phyloP scores from a whole-genome alignment of 1,284 basidiomycete species.

The Sanghuangporus sanghuang region DNA sequence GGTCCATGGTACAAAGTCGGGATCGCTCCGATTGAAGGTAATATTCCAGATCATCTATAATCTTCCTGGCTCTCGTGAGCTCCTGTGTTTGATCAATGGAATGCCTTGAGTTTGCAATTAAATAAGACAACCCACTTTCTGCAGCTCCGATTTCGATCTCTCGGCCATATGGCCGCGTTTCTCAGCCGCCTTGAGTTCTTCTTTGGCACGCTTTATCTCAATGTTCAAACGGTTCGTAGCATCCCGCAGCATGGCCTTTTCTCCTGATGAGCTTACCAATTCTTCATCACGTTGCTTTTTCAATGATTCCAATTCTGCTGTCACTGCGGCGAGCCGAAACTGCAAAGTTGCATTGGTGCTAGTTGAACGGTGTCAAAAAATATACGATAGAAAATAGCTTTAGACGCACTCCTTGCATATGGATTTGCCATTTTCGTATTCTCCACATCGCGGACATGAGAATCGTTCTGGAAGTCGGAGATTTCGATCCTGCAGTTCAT shows the following conservation, averaged over 20 bases:
- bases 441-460: not conserved
- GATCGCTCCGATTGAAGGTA: constrained; percentile 63
- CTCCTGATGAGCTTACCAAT: constrained; percentile 52
- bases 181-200: constrained; percentile 45
- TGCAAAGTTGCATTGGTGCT: constrained; percentile 51
- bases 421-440: not conserved
- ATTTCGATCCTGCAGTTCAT: constrained; percentile 65
- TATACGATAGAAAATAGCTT: not conserved
- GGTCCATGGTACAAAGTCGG: constrained; percentile 52
- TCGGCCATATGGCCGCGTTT: constrained; percentile 47
- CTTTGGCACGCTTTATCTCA: constrained; percentile 52
- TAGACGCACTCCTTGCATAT: not conserved
- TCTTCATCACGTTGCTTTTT: constrained; percentile 66
- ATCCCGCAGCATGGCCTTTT: constrained; percentile 67
- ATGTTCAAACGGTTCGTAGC: constrained; percentile 57
- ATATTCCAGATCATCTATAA: constrained; percentile 62
- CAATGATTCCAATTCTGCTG: constrained; percentile 50
- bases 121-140: constrained; percentile 41
- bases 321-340: constrained; percentile 36
- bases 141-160: constrained; percentile 41
- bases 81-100: constrained; percentile 40
- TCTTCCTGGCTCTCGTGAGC: constrained; percentile 56
- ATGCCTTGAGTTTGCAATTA: not conserved
- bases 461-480: constrained; percentile 21
- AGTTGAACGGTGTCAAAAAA: constrained; percentile 6